Base-by-base conservation (phyloP, 2,329 filamentous ascomycete species). In the Beauveria australis region DNA sequence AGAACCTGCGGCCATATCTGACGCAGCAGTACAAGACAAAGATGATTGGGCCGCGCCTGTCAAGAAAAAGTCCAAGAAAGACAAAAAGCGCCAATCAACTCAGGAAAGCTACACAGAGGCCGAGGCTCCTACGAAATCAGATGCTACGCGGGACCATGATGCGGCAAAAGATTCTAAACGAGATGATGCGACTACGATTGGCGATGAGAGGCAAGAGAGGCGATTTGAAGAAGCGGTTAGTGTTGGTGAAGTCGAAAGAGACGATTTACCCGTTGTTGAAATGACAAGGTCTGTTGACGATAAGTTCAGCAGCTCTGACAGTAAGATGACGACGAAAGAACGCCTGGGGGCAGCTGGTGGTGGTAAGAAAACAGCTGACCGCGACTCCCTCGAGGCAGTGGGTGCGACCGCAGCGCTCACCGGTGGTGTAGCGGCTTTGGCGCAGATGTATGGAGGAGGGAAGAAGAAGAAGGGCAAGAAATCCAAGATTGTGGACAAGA, bases 401-500 rank as follows among this genome's bases (percentile, higher is more conserved):
- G 70, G 63, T 61, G 69, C 63, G 57, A 68, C 64, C 59, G 69
- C 66, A 12, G 60, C 66, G n/a, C 26, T 61, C 53, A 44, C 48
- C 53, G 73, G 71, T 18, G 72, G 71, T 24, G 71, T 73, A 19
- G 67, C 73, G n/a, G 65, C 72, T 37, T 66, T 75, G 49, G 69
- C 71, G 33, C 69, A 74, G 59, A 73, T 70, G 61, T 72, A 73
- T 63, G 71, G 69, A 22, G 70, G 63, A 33, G 57, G 64, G 16
- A 66, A 65, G 59, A 68, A 67, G 56, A 71, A 72, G 61, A 70
- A 67, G 46, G 74, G 72, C 63, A 74, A 74, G 59, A 72, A 75
- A 54, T 73, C 73, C 63, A 74, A 74, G 68, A 69, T 68, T 52
- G 67, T 74, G 62, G 77, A 79, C 64, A 75, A 75, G 63, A 71